Evolutionary conservation across 345 rosid species (phyloP).

Genomic region (Capsella bursapastoris): DNA sequence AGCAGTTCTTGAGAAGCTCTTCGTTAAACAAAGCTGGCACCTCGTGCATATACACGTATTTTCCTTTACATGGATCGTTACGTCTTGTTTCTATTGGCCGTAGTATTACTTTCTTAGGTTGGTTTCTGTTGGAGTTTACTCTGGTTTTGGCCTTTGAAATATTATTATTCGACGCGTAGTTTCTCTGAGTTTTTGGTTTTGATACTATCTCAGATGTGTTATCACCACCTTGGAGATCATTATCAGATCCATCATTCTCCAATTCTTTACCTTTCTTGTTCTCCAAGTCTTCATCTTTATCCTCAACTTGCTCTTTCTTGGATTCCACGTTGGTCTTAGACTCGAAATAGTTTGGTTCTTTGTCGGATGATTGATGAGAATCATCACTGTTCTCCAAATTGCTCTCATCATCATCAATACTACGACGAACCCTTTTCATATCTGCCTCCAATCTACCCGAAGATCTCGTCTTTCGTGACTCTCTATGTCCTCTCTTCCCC

Average conservation of each 20-base stretch:
- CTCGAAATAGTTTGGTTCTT: conserved; percentile 31
- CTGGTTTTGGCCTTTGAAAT: background rate
- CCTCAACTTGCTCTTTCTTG: conserved; percentile 21
- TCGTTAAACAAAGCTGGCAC: conserved; percentile 67
- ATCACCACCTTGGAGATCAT: conserved; percentile 17
- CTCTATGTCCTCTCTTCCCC: conserved; percentile 18
- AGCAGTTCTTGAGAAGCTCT: conserved; percentile 69
- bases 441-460: conserved; percentile 20
- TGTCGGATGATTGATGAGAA: conserved; percentile 11
- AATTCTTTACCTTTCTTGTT: background rate
- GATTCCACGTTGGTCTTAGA: conserved; percentile 13
- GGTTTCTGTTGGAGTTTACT: conserved; percentile 10
- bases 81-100: conserved; percentile 30
- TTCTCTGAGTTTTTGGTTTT: conserved; percentile 9
- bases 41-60: conserved; percentile 60
- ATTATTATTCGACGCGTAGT: background rate
- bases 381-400: conserved; percentile 29
- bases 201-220: background rate
- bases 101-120: conserved; percentile 8
- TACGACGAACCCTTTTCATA: conserved; percentile 17
- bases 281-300: conserved; percentile 13
- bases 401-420: background rate
- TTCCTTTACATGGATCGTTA: conserved; percentile 53
- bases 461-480: conserved; percentile 38
- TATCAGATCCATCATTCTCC: background rate